phyloP scores from a whole-genome alignment of 106 monocot genomes.

The Cymbidium sinense region DNA sequence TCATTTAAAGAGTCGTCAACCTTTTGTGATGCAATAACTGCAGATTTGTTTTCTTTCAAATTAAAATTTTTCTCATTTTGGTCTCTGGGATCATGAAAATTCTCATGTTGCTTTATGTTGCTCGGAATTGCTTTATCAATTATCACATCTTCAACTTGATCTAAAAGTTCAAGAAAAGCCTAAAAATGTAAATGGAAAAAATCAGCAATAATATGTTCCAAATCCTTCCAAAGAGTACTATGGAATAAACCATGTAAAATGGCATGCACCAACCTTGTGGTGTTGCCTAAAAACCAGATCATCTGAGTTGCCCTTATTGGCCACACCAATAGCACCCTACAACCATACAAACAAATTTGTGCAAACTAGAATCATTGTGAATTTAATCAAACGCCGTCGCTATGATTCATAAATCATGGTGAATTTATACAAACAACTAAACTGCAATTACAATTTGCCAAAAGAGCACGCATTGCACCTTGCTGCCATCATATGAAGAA shows the following conservation, averaged over 20 bases:
- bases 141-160: conserved; percentile 96
- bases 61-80: conserved; percentile 3
- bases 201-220: not conserved
- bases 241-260: not conserved
- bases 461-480: conserved; percentile 27
- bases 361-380: no score
- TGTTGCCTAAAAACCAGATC: conserved; percentile 29
- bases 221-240: not conserved
- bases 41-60: not conserved
- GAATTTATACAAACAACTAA: not conserved
- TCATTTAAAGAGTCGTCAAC: conserved; percentile 8
- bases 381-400: not conserved
- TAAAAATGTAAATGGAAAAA: conserved; percentile 16
- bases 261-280: conserved; percentile 48
- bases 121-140: conserved; percentile 38
- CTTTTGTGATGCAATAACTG: conserved; percentile 11
- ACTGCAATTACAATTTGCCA: not conserved
- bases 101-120: not conserved
- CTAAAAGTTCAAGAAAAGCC: conserved; percentile 80
- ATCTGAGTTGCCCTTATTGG: conserved; percentile 23
- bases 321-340: conserved; percentile 25
- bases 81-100: not conserved
- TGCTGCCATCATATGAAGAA: conserved; percentile 28
- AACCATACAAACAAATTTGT: not conserved
- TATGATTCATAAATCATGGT: not conserved